A percentile compares a stretch with the other conserved stretches of the same genome.
Evolutionary conservation across 768 basidiomycete genomes (phyloP).

Genomic region (Nidularia pulvinata): DNA sequence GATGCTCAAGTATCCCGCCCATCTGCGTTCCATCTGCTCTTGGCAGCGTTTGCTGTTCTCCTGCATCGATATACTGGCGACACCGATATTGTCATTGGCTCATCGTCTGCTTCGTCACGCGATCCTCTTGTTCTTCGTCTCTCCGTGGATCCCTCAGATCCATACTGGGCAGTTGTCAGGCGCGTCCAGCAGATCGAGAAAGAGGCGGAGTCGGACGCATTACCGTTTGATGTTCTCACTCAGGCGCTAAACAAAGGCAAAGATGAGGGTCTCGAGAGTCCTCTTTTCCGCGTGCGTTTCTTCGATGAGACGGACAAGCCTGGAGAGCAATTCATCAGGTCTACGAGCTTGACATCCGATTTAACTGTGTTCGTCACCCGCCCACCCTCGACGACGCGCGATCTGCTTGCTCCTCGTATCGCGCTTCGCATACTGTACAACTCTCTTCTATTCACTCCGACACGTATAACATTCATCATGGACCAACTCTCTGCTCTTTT

Average conservation of each 20-base stretch:
- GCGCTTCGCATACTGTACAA: constrained; percentile 91
- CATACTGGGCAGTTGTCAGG: constrained; percentile 87
- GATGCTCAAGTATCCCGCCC: constrained; percentile 42
- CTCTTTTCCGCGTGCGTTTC: constrained; percentile 94
- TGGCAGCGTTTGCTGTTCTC: constrained; percentile 90
- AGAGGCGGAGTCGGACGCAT: constrained; percentile 78
- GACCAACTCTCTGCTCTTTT: constrained; percentile 86
- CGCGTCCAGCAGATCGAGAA: constrained; percentile 83
- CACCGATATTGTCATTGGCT: constrained; percentile 89
- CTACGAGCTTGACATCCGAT: constrained; percentile 88
- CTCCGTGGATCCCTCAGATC: constrained; percentile 80
- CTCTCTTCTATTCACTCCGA: constrained; percentile 85
- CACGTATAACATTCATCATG: constrained; percentile 75
- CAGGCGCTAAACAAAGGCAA: constrained; percentile 66
- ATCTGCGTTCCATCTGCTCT: constrained; percentile 88
- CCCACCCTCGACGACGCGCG: constrained; percentile 64
- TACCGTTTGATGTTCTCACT: constrained; percentile 81
- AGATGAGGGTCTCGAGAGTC: constrained; percentile 49
- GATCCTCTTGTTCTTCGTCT: constrained; percentile 86
- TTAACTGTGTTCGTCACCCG: constrained; percentile 88
- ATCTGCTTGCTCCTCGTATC: constrained; percentile 71
- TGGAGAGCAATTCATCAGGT: constrained; percentile 72
- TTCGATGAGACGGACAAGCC: constrained; percentile 87
- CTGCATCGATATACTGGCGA: constrained; percentile 96
- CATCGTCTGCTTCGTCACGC: constrained; percentile 72